A percentile compares a stretch with the other conserved stretches of the same genome.
Evolutionary conservation across 2,329 filamentous ascomycete species (phyloP).

Genomic region (Penicillium sp.): DNA sequence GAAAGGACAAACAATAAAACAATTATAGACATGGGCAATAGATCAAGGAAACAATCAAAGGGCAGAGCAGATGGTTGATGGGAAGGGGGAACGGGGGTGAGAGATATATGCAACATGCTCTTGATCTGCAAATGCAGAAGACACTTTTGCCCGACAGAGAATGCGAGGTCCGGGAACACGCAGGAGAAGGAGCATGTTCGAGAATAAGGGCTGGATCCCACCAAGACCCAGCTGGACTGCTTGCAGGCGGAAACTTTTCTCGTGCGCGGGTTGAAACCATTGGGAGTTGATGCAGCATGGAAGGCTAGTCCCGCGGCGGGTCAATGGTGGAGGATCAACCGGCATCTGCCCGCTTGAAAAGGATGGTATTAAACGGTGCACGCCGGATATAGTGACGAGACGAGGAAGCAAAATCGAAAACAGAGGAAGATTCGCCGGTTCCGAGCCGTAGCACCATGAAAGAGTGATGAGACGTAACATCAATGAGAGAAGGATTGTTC

Average conservation of each 20-base stretch:
- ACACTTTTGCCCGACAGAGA: constrained; percentile 7
- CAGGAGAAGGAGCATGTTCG: neutral
- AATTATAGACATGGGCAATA: constrained; percentile 31
- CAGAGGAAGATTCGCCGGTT: constrained; percentile 36
- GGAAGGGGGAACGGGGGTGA: constrained; percentile 6
- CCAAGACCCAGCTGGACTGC: neutral
- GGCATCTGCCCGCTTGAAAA: constrained; percentile 9
- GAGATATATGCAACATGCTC: constrained; percentile 26
- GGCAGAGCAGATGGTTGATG: constrained; percentile 12
- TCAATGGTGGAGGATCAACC: constrained; percentile 6
- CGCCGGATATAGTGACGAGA: constrained; percentile 20
- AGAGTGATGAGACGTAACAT: constrained; percentile 35
- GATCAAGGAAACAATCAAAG: constrained; percentile 24
- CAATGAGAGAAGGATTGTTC: constrained; percentile 31
- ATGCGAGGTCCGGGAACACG: neutral
- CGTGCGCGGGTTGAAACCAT: neutral
- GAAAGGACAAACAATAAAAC: constrained; percentile 15
- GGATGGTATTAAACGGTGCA: constrained; percentile 23
- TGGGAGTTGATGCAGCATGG: constrained; percentile 1
- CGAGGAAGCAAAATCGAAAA: constrained; percentile 18
- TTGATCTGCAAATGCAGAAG: constrained; percentile 6
- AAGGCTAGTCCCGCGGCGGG: neutral
- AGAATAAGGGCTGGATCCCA: neutral
- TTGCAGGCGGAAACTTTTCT: neutral
- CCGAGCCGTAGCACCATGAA: constrained; percentile 42